Conservation (phyloP, 139 green algal genomes). For the Chlamydomonas sp. region DNA sequence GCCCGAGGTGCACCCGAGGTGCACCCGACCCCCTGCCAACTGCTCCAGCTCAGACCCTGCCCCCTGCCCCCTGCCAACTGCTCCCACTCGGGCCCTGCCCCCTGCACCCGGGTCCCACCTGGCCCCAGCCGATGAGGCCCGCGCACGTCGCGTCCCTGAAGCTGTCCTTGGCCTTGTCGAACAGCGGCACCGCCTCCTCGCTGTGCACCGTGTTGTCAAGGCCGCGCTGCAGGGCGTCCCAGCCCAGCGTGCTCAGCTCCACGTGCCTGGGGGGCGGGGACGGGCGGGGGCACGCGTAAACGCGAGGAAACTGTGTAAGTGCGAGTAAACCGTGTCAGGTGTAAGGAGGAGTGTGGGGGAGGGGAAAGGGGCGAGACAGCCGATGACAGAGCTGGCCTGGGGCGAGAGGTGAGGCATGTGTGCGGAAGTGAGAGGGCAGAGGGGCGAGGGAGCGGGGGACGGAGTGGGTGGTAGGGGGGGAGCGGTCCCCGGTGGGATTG, state of each 20-base stretch:
- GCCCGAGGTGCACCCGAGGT: no score
- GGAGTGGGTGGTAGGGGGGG: no score
- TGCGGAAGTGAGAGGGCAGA: no score
- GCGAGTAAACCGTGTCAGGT: no score
- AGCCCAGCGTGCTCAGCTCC: slow-evolving; percentile 77
- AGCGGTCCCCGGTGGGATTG: no score
- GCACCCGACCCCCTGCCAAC: no score
- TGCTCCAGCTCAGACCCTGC: no score
- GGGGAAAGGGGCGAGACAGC: neutral
- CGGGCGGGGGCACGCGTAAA: no score
- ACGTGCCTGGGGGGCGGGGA: slow-evolving; percentile 60
- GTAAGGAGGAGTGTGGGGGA: neutral
- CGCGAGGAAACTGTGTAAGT: neutral
- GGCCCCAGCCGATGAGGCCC: slow-evolving; percentile 77
- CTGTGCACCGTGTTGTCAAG: slow-evolving; percentile 68
- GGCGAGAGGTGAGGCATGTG: no score
- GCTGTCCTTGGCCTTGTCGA: slow-evolving; percentile 81
- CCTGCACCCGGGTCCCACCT: slow-evolving; percentile 26
- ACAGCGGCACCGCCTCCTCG: slow-evolving; percentile 74
- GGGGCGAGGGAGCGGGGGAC: no score
- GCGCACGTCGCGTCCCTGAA: slow-evolving; percentile 78
- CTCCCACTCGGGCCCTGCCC: slow-evolving; percentile 52
- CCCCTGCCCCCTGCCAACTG: no score
- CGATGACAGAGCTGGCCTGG: no score
- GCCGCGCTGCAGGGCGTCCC: slow-evolving; percentile 54